Conservation (phyloP, 345 rosid genomes). For the Acer saccharum region DNA sequence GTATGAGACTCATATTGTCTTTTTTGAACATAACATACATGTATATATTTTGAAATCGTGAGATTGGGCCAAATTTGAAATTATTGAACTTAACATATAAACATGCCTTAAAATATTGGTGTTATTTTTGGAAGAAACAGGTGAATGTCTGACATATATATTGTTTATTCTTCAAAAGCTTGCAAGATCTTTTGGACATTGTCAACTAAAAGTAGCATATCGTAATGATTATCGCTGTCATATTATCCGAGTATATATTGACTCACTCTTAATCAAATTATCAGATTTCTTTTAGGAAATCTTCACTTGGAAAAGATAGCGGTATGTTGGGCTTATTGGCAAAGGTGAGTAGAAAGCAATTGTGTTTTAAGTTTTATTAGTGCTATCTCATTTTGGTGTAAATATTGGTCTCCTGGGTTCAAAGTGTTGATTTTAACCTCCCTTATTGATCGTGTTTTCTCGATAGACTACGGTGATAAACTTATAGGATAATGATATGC, state of each 20-base stretch:
- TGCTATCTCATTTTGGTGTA: slow-evolving; percentile 7
- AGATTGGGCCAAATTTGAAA: too few relatives aligned
- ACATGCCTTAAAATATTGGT: not conserved
- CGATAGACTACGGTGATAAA: too few relatives aligned
- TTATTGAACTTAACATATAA: not conserved
- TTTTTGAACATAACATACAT: not conserved
- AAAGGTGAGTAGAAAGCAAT: slow-evolving; percentile 50
- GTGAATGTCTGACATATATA: too few relatives aligned
- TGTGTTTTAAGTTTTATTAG: slow-evolving; percentile 1
- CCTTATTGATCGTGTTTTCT: too few relatives aligned
- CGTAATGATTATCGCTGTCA: not conserved
- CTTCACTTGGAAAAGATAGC: slow-evolving; percentile 41
- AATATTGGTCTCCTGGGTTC: slow-evolving; percentile 11
- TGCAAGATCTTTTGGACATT: not conserved
- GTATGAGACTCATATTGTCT: not conserved
- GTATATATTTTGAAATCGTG: too few relatives aligned
- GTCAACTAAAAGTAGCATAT: not conserved
- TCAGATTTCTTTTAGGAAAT: slow-evolving; percentile 62
- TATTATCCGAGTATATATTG: slow-evolving; percentile 2
- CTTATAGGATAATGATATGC: too few relatives aligned
- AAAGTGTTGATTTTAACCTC: too few relatives aligned
- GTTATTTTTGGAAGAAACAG: not conserved
- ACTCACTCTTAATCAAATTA: slow-evolving; percentile 6
- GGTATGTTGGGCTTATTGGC: slow-evolving; percentile 45
- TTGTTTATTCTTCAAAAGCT: not conserved